phyloP scores from a whole-genome alignment of 2,329 filamentous ascomycete species.

The Furcasterigmium sp. region DNA sequence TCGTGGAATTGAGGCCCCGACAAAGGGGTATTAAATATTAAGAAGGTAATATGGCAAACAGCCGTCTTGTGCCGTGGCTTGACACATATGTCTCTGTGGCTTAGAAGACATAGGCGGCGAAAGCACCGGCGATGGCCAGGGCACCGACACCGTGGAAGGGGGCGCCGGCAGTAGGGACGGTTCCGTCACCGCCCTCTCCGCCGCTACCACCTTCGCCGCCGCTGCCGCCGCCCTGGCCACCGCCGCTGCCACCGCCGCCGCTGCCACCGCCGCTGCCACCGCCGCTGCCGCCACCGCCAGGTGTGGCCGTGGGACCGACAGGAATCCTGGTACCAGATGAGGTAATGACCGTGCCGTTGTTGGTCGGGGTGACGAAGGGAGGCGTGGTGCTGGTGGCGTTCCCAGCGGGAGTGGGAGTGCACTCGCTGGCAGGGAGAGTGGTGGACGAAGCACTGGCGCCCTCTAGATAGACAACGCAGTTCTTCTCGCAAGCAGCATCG shows the following conservation, averaged over 20 bases:
- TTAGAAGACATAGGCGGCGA: slow-evolving; percentile 28
- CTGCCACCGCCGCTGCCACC: neutral
- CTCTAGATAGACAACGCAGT: slow-evolving; percentile 39
- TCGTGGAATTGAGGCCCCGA: no score
- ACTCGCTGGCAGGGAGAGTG: slow-evolving; percentile 28
- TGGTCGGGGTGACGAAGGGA: slow-evolving; percentile 4
- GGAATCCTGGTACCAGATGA: neutral
- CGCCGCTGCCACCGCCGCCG: neutral
- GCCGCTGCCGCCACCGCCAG: neutral
- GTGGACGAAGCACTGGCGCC: slow-evolving; percentile 17
- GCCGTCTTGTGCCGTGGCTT: no score
- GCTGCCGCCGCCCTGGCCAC: neutral
- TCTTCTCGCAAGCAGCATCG: slow-evolving; percentile 43
- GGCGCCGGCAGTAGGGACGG: slow-evolving; percentile 19
- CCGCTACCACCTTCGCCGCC: neutral
- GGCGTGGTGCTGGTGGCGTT: slow-evolving; percentile 12
- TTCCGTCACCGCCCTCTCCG: neutral
- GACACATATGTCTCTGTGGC: no score
- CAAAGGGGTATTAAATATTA: no score
- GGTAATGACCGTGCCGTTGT: neutral
- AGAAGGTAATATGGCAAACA: no score
- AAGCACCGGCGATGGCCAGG: slow-evolving; percentile 29
- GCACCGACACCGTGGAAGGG: slow-evolving; percentile 24
- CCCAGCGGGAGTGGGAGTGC: slow-evolving; percentile 20
- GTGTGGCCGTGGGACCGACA: neutral